Evolutionary conservation across 345 rosid species (phyloP).

Genomic region (Eucalyptus caleyi): DNA sequence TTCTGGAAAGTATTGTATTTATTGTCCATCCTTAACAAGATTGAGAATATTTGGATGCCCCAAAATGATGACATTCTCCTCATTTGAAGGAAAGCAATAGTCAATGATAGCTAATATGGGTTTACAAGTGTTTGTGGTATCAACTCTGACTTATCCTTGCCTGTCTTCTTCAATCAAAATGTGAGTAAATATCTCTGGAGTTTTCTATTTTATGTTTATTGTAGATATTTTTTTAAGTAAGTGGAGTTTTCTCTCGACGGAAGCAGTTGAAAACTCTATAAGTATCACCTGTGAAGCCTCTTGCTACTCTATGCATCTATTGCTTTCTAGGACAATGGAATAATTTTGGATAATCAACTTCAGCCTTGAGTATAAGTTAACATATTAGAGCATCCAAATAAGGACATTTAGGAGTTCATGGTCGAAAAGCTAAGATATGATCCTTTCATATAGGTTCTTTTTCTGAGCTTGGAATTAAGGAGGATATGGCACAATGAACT

Average conservation of each 20-base stretch:
- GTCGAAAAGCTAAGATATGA: too few species aligned
- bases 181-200: background rate
- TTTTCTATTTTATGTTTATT: background rate
- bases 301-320: too few species aligned
- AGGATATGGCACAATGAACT: background rate
- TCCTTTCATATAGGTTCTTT: background rate
- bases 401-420: too few species aligned
- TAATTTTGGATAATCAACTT: too few species aligned
- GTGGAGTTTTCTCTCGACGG: fast-evolving
- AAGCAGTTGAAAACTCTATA: background rate
- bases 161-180: background rate
- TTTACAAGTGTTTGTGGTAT: background rate
- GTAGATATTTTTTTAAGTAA: background rate
- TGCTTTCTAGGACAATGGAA: too few species aligned
- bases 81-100: background rate
- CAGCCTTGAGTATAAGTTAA: too few species aligned
- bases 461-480: background rate
- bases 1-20: background rate
- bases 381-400: too few species aligned
- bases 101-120: background rate
- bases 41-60: background rate
- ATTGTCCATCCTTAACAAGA: background rate
- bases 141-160: background rate
- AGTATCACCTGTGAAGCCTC: too few species aligned
- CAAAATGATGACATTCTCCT: background rate